Conservation (phyloP, 805 yeast species). For the Ogataea trehalophila region DNA sequence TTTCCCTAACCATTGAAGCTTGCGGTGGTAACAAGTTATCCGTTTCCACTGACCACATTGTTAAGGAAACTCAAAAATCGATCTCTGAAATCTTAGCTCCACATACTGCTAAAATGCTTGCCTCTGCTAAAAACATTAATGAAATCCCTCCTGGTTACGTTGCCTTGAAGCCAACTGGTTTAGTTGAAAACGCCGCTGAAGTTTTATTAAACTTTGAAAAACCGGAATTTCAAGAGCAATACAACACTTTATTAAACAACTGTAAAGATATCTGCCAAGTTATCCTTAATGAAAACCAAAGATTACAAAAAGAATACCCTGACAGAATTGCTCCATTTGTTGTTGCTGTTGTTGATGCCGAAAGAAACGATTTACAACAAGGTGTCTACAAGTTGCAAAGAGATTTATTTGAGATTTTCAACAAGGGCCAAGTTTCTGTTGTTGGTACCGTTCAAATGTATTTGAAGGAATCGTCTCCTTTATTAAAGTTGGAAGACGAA, state of each 20-base stretch:
- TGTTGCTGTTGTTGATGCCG: slow-evolving; percentile 85
- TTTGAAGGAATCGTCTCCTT: slow-evolving; percentile 61
- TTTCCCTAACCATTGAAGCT: slow-evolving; percentile 90
- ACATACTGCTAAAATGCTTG: slow-evolving; percentile 58
- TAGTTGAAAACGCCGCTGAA: slow-evolving; percentile 70
- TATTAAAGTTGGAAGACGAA: slow-evolving; percentile 57
- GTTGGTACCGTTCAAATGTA: slow-evolving; percentile 95
- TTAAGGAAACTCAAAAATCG: slow-evolving; percentile 60
- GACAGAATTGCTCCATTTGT: slow-evolving; percentile 67
- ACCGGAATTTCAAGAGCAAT: slow-evolving; percentile 45
- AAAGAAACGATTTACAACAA: slow-evolving; percentile 78
- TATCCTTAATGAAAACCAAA: slow-evolving; percentile 47
- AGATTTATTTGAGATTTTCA: slow-evolving; percentile 67
- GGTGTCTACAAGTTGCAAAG: slow-evolving; percentile 92
- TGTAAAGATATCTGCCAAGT: slow-evolving; percentile 61
- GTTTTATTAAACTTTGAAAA: slow-evolving; percentile 58
- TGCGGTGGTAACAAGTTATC: slow-evolving; percentile 68
- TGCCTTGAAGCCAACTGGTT: slow-evolving; percentile 91
- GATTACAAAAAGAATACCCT: slow-evolving; percentile 49
- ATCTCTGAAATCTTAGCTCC: slow-evolving; percentile 66
- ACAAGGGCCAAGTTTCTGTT: slow-evolving; percentile 60
- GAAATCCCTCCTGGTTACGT: slow-evolving; percentile 85
- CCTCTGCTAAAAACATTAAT: slow-evolving; percentile 45
- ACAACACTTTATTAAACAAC: slow-evolving; percentile 57
- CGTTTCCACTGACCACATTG: slow-evolving; percentile 48